Conservation (phyloP, 1,139 yeast genomes). For the Blastobotrys arbuscula region DNA sequence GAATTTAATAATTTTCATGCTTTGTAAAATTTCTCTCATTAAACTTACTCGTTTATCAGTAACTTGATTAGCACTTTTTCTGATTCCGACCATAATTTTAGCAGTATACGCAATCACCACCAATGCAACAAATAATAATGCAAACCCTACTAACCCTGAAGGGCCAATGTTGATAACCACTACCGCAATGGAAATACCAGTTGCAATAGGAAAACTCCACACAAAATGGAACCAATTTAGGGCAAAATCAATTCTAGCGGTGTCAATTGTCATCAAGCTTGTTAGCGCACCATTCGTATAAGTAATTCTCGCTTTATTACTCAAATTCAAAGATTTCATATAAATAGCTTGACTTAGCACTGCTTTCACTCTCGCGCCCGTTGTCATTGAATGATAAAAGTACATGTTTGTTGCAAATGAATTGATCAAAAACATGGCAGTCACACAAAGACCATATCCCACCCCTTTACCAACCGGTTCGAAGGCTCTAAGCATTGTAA, state of each 20-base stretch:
- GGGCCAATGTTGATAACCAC: slow-evolving; percentile 68
- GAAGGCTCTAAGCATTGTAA: slow-evolving; percentile 28
- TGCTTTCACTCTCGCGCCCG: slow-evolving; percentile 66
- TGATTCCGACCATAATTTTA: slow-evolving; percentile 38
- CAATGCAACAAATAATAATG: slow-evolving; percentile 35
- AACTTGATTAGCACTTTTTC: slow-evolving; percentile 41
- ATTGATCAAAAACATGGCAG: slow-evolving; percentile 41
- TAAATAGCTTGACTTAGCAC: slow-evolving; percentile 61
- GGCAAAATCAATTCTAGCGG: slow-evolving; percentile 75
- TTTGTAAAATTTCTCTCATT: slow-evolving; percentile 59
- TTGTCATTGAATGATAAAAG: slow-evolving; percentile 53
- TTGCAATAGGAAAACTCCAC: slow-evolving; percentile 60
- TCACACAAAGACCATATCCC: slow-evolving; percentile 56
- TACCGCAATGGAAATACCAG: slow-evolving; percentile 55
- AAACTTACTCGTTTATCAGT: slow-evolving; percentile 57
- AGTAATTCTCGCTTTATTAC: slow-evolving; percentile 52
- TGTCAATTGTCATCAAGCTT: slow-evolving; percentile 70
- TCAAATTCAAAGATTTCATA: slow-evolving; percentile 58
- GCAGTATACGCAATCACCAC: slow-evolving; percentile 32
- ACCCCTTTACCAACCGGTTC: slow-evolving; percentile 43
- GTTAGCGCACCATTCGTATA: slow-evolving; percentile 67
- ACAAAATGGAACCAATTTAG: slow-evolving; percentile 63
- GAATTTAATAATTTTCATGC: slow-evolving; percentile 63
- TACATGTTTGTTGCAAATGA: slow-evolving; percentile 58
- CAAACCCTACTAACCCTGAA: slow-evolving; percentile 62